Evolutionary conservation across 768 basidiomycete species (phyloP).

Genomic region (Suillus clintonianus): DNA sequence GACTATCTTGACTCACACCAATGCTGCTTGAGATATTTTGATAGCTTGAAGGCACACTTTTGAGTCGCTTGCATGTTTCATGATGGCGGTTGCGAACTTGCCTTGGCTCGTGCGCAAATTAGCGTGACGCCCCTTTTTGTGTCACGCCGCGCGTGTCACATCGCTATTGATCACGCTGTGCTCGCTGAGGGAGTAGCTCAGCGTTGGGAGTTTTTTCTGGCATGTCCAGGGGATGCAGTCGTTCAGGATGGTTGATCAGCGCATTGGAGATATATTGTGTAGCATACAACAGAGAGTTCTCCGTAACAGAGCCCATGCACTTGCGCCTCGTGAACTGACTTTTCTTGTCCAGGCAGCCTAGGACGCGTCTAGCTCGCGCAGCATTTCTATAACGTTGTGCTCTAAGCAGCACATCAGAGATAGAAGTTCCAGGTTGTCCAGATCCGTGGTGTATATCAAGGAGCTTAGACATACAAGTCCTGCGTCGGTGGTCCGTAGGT

Average conservation of each 20-base stretch:
- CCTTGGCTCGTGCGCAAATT: slow-evolving; percentile 15
- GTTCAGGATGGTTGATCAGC: neutral
- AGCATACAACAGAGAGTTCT: neutral
- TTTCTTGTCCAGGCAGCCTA: neutral
- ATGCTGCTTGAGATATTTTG: slow-evolving; percentile 20
- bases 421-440: neutral
- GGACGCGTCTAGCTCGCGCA: neutral
- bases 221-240: neutral
- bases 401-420: neutral
- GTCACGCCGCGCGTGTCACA: slow-evolving; percentile 24
- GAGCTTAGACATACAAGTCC: neutral
- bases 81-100: slow-evolving; percentile 33
- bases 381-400: neutral
- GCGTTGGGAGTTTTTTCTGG: neutral
- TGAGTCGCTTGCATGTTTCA: slow-evolving; percentile 23
- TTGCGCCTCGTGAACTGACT: neutral
- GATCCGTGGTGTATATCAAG: neutral
- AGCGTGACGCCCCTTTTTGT: slow-evolving; percentile 30
- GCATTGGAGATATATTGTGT: neutral
- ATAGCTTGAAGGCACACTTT: slow-evolving; percentile 24
- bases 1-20: slow-evolving; percentile 31
- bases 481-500: neutral
- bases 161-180: slow-evolving; percentile 7
- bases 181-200: neutral
- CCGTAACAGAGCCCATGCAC: neutral